phyloP scores from a whole-genome alignment of 768 basidiomycete genomes.

The Kwoniella dendrophila region DNA sequence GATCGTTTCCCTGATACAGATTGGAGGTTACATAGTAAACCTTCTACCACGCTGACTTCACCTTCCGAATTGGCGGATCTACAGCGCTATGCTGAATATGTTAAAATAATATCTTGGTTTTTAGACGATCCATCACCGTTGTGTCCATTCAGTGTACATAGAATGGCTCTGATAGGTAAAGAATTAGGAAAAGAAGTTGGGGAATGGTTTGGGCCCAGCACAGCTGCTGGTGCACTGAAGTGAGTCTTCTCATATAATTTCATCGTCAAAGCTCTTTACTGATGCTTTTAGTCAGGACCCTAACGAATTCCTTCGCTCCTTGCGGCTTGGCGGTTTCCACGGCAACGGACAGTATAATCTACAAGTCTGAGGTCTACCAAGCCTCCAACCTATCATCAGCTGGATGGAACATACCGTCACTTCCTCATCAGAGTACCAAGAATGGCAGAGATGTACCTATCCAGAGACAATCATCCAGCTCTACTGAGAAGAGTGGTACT shows the following conservation, averaged over 20 bases:
- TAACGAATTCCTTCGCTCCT: slow-evolving; percentile 77
- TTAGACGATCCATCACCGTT: slow-evolving; percentile 81
- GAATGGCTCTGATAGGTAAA: slow-evolving; percentile 93
- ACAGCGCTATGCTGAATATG: slow-evolving; percentile 75
- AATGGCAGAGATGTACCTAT: neutral
- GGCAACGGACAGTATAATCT: slow-evolving; percentile 79
- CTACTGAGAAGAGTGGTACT: slow-evolving; percentile 5
- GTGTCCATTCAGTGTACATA: slow-evolving; percentile 90
- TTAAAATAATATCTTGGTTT: slow-evolving; percentile 92
- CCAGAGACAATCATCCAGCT: slow-evolving; percentile 10
- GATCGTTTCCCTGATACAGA: slow-evolving; percentile 61
- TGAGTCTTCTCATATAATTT: slow-evolving; percentile 57
- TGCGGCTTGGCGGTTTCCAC: slow-evolving; percentile 78
- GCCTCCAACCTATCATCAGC: slow-evolving; percentile 61
- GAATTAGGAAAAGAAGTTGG: slow-evolving; percentile 93
- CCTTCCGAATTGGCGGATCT: slow-evolving; percentile 18
- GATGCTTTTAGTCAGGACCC: slow-evolving; percentile 62
- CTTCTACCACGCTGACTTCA: slow-evolving; percentile 59
- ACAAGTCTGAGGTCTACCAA: slow-evolving; percentile 79
- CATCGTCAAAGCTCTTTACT: too few relatives aligned
- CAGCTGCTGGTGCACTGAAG: slow-evolving; percentile 96
- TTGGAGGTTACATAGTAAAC: slow-evolving; percentile 74
- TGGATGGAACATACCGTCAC: slow-evolving; percentile 27
- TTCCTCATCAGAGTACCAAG: neutral
- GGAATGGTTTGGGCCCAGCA: slow-evolving; percentile 97